These are phyloP conservation scores for Neurospora sp. DNA, from an alignment of 495 filamentous ascomycete species.

Conservation along the genomic window DNA sequence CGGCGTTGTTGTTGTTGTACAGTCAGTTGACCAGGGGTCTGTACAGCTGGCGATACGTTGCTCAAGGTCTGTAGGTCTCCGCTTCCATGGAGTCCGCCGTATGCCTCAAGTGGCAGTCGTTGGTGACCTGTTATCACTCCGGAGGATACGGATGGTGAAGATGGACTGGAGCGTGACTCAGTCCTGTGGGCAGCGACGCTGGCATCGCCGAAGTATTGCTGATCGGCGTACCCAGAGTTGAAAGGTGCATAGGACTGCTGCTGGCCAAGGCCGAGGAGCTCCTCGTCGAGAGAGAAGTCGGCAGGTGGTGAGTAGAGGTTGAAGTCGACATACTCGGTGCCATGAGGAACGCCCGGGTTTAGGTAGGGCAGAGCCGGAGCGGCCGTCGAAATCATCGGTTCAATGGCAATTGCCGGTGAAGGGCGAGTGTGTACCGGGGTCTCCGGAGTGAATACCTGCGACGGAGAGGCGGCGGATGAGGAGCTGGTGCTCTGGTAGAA, in stretches of 20 bases:
- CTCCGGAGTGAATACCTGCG: slow-evolving; percentile 26
- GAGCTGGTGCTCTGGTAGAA: slow-evolving; percentile 29
- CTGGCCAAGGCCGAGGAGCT: slow-evolving; percentile 18
- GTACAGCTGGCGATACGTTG: not conserved
- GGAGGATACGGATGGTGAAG: not conserved
- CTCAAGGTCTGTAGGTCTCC: not conserved
- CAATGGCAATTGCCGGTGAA: slow-evolving; percentile 11
- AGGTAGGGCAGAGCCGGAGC: slow-evolving; percentile 32
- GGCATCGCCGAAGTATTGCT: not conserved
- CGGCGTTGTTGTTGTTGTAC: not conserved
- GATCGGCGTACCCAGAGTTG: not conserved
- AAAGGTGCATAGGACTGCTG: not conserved
- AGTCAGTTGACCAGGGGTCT: not conserved
- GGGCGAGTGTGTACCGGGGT: slow-evolving; percentile 6
- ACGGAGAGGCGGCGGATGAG: slow-evolving; percentile 23
- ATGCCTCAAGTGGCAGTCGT: not conserved
- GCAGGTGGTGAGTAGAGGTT: slow-evolving; percentile 40
- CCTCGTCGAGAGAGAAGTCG: slow-evolving; percentile 31
- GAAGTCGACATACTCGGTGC: slow-evolving; percentile 40
- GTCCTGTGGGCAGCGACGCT: slow-evolving; percentile 4
- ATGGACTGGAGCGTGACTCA: slow-evolving; percentile 7
- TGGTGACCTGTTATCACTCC: not conserved
- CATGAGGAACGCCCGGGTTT: slow-evolving; percentile 25
- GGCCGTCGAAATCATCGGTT: slow-evolving; percentile 7
- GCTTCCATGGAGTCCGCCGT: not conserved